phyloP scores from a whole-genome alignment of 2,329 filamentous ascomycete genomes.

The Penicillium sp. region DNA sequence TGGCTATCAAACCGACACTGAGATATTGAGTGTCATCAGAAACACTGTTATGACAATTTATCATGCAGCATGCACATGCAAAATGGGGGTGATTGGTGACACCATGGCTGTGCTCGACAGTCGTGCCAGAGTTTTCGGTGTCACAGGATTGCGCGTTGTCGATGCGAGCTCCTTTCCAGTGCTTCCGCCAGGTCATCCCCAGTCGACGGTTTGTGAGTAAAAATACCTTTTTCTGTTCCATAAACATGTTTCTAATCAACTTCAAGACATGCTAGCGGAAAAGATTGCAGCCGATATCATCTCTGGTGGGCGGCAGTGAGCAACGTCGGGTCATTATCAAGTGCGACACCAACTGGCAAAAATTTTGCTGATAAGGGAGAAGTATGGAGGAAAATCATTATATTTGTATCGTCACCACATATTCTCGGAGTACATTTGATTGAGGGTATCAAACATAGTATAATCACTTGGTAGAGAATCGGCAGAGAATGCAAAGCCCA shows the following conservation, averaged over 20 bases:
- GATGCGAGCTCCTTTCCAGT: slow-evolving; percentile 42
- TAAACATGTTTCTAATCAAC: neutral
- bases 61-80: slow-evolving; percentile 34
- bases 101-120: slow-evolving; percentile 36
- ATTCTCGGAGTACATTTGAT: slow-evolving; percentile 26
- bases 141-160: slow-evolving; percentile 37
- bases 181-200: slow-evolving; percentile 45
- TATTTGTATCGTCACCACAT: slow-evolving; percentile 15
- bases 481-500: slow-evolving; percentile 23
- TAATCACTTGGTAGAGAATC: slow-evolving; percentile 25
- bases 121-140: slow-evolving; percentile 34
- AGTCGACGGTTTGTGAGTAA: slow-evolving; percentile 43
- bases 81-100: slow-evolving; percentile 33
- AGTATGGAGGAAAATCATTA: neutral
- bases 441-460: slow-evolving; percentile 27
- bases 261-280: slow-evolving; percentile 45
- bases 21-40: slow-evolving; percentile 44
- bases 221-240: neutral
- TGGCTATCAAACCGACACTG: slow-evolving; percentile 42
- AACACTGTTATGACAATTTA: slow-evolving; percentile 34
- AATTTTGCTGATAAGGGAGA: neutral
- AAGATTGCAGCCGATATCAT: slow-evolving; percentile 43
- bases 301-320: neutral
- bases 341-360: neutral
- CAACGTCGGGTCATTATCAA: neutral